Evolutionary conservation across 495 filamentous ascomycete species (phyloP).

Genomic region (Neurospora sp.): DNA sequence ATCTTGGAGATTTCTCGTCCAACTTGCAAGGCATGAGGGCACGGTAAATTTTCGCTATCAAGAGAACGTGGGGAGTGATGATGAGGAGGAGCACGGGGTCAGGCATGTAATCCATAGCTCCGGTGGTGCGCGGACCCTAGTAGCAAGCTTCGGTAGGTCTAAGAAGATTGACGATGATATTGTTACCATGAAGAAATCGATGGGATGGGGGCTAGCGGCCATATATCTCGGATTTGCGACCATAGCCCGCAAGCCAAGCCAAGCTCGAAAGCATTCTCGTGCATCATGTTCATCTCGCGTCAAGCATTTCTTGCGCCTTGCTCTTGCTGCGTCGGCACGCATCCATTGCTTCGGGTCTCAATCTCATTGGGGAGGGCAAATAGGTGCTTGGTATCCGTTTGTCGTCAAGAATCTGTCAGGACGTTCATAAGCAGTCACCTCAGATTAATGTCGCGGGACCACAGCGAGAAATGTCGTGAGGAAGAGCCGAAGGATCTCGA

Average conservation of each 20-base stretch:
- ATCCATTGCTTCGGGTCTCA: neutral
- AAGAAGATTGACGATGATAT: too few relatives aligned
- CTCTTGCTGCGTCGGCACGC: neutral
- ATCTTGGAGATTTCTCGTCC: neutral
- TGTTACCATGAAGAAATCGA: too few relatives aligned
- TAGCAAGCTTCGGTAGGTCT: too few relatives aligned
- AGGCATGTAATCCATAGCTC: neutral
- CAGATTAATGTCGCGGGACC: neutral
- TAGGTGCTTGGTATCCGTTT: neutral
- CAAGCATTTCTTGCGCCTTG: neutral
- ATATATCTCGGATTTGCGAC: neutral
- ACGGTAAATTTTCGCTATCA: neutral
- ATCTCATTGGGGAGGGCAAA: neutral
- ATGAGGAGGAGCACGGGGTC: neutral
- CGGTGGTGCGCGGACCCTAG: too few relatives aligned
- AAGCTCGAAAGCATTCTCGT: neutral
- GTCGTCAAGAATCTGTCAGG: neutral
- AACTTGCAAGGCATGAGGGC: neutral
- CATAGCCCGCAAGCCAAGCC: neutral
- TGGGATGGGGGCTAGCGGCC: neutral
- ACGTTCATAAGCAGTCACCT: neutral
- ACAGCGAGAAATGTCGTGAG: neutral
- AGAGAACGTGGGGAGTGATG: neutral
- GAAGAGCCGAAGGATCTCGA: neutral
- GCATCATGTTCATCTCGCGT: neutral